Base-by-base conservation (phyloP, 345 rosid species). In the Gossypium ekmanianum region DNA sequence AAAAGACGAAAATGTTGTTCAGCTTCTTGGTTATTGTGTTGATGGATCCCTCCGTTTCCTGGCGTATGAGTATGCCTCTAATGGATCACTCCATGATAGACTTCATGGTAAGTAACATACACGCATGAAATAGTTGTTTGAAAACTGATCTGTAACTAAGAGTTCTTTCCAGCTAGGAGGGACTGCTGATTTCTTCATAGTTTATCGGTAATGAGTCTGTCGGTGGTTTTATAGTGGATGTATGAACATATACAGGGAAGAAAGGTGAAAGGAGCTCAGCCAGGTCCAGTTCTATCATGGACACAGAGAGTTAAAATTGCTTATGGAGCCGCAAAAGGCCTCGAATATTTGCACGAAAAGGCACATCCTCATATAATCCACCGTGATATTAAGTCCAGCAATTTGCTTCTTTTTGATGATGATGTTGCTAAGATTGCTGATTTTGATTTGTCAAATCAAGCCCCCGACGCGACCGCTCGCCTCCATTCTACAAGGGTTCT, bases 401-500 rank as follows among this genome's bases (percentile, higher is more conserved):
- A 92, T 74, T 84, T 94, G 18, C 84, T 92, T 74, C 84, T 94
- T 67, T 94, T 92, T 55, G 88, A 91, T 72, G 91, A 91, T 72
- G 91, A 89, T 80, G 91, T 87, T 74, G 97, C 97, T 51, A 92
- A 94, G 82, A 85, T 94, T 84, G 94, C 92, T 64, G 98, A 94
- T 83, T 94, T 94, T 61, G 97, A 94, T 83, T 84, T 92, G 83
- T 91, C 97, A 34, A 87, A 92, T 84, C 97, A 92, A 87, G 93
- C 95, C 73, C 97, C 97, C 61, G 97, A 92, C 81, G 84, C 84
- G 84, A 88, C 97, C 57, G 97, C 97, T 14, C 94, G 97, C 18
- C 95, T 94, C 64, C 95, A 92, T 78, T 92, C 98, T 11, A 94
- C 97, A 51, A 94, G 97, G 83, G 97, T 94, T 72, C 88, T 92